These are phyloP conservation scores for Russula vinacea DNA, from an alignment of 768 basidiomycete genomes.

Conservation along the genomic window DNA sequence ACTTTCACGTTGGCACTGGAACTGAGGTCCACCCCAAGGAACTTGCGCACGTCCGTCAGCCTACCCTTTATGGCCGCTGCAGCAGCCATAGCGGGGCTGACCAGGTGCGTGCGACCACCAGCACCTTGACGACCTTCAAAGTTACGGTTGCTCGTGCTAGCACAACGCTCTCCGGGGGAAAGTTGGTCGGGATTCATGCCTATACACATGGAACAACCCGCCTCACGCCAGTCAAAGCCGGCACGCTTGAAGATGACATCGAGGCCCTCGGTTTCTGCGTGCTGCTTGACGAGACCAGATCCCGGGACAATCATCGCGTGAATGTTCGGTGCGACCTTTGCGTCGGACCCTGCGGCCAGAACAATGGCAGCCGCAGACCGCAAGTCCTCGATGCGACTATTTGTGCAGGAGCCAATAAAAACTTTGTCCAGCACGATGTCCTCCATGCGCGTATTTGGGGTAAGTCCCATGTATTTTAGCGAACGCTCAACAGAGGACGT, in stretches of 20 bases:
- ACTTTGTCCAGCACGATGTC: conserved; percentile 61
- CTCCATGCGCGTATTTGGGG: conserved; percentile 52
- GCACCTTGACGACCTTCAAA: conserved; percentile 63
- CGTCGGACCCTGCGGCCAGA: conserved; percentile 47
- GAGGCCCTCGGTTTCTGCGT: conserved; percentile 63
- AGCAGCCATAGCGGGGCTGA: conserved; percentile 67
- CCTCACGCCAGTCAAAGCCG: conserved; percentile 68
- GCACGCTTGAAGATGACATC: conserved; percentile 61
- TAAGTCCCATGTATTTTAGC: conserved; percentile 61
- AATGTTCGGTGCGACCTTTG: conserved; percentile 50
- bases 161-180: conserved; percentile 54
- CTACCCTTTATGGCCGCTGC: conserved; percentile 59
- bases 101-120: conserved; percentile 60
- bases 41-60: conserved; percentile 57
- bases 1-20: conserved; percentile 58
- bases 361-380: conserved; percentile 58
- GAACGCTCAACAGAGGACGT: conserved; percentile 49
- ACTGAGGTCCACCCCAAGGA: conserved; percentile 39
- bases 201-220: conserved; percentile 68
- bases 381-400: conserved; percentile 63
- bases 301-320: conserved; percentile 69
- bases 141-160: conserved; percentile 63
- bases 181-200: conserved; percentile 72
- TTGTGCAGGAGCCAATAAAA: conserved; percentile 68
- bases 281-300: conserved; percentile 61